Conservation (phyloP, 1,284 basidiomycete genomes). For the Sparassis latifolia region DNA sequence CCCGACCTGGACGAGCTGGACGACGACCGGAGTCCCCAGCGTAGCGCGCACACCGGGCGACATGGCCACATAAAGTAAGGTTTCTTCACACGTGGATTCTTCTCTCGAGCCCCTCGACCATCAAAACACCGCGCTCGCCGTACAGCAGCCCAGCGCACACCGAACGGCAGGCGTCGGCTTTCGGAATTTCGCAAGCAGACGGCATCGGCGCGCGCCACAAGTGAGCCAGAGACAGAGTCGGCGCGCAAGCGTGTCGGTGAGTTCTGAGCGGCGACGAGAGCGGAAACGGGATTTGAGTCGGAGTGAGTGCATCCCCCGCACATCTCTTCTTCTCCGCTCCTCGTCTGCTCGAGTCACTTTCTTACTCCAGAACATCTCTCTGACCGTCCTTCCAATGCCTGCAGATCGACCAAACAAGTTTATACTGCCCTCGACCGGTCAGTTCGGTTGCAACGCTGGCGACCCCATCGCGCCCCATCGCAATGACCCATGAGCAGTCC, state of each 20-base stretch:
- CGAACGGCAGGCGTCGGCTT: too few species aligned
- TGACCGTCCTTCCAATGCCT: conserved; percentile 1
- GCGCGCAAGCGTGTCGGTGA: conserved; percentile 15
- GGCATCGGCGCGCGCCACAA: too few species aligned
- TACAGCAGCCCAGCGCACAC: background rate
- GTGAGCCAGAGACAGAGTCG: conserved; percentile 3
- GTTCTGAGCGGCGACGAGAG: conserved; percentile 34
- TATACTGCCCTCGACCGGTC: background rate
- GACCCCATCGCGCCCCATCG: background rate
- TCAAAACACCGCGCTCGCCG: conserved; percentile 17
- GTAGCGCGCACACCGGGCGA: too few species aligned
- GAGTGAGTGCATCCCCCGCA: conserved; percentile 23
- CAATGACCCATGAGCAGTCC: conserved; percentile 25
- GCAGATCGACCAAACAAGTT: conserved; percentile 6
- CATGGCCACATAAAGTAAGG: conserved; percentile 2
- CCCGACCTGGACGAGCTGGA: conserved; percentile 2
- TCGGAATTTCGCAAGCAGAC: too few species aligned
- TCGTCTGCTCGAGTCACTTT: conserved; percentile 2
- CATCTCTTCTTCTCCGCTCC: conserved; percentile 20
- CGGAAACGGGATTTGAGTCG: conserved; percentile 32
- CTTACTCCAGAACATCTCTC: conserved; percentile 2
- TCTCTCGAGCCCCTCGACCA: conserved; percentile 18
- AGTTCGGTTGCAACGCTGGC: background rate
- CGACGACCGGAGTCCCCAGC: conserved; percentile 6
- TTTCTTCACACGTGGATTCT: conserved; percentile 20